These are phyloP conservation scores for Lodderomyces margitis DNA, from an alignment of 1,139 yeast species.

Conservation along the genomic window DNA sequence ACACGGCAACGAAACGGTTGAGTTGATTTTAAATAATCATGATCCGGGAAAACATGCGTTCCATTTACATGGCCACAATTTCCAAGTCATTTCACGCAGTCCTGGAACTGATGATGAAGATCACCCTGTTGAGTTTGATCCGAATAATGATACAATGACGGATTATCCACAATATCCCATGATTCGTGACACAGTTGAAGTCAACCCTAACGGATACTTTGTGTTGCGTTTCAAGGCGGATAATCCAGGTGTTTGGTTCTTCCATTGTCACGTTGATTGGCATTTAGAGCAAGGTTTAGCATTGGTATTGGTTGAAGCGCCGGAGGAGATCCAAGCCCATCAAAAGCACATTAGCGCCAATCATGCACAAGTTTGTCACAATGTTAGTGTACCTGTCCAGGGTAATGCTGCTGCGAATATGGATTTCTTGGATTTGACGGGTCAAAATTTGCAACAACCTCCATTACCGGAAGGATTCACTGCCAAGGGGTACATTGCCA, in stretches of 20 bases:
- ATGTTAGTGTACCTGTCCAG: conserved; percentile 42
- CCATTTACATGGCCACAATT: conserved; percentile 80
- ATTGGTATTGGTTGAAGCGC: conserved; percentile 50
- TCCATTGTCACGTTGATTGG: conserved; percentile 69
- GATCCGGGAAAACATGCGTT: conserved; percentile 87
- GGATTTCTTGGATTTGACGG: conserved; percentile 64
- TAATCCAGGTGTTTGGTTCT: conserved; percentile 64
- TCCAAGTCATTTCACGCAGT: conserved; percentile 53
- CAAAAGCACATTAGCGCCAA: conserved; percentile 49
- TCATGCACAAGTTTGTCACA: conserved; percentile 61
- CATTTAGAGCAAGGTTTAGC: conserved; percentile 64
- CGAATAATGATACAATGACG: conserved; percentile 29
- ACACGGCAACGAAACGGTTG: conserved; percentile 65
- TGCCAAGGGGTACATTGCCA: conserved; percentile 82
- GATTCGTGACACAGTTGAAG: conserved; percentile 66
- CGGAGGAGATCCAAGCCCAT: conserved; percentile 51
- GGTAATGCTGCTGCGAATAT: conserved; percentile 91
- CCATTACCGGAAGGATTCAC: conserved; percentile 86
- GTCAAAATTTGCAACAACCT: conserved; percentile 65
- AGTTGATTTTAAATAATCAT: conserved; percentile 64
- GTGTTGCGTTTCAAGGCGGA: conserved; percentile 55
- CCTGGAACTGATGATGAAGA: conserved; percentile 34
- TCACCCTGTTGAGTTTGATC: conserved; percentile 40
- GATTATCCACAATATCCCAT: conserved; percentile 52
- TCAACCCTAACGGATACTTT: conserved; percentile 68